These are phyloP conservation scores for Daldinia childiae DNA, from an alignment of 495 filamentous ascomycete genomes.

Conservation along the genomic window DNA sequence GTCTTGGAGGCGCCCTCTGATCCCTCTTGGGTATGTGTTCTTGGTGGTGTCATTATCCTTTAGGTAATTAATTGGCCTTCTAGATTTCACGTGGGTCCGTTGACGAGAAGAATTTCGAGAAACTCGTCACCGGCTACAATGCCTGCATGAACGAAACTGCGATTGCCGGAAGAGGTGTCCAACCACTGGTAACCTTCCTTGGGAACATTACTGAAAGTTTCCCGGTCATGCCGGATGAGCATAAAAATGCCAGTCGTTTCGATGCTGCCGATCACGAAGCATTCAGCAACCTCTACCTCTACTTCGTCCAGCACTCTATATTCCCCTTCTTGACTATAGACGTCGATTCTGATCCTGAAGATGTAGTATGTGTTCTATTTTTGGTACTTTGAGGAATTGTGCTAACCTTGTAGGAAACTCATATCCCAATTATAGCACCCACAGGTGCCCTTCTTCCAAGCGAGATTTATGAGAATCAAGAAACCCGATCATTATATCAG, in stretches of 20 bases:
- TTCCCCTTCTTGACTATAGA: conserved; percentile 16
- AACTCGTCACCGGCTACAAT: conserved; percentile 66
- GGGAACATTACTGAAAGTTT: conserved; percentile 27
- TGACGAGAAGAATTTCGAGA: conserved; percentile 71
- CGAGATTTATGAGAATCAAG: background rate
- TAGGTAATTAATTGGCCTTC: conserved; percentile 41
- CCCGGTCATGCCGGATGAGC: conserved; percentile 7
- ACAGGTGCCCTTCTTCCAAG: background rate
- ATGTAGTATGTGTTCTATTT: conserved; percentile 2
- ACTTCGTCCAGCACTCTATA: background rate
- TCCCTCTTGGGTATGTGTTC: conserved; percentile 40
- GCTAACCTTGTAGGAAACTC: conserved; percentile 12
- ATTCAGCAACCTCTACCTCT: conserved; percentile 18
- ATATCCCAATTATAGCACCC: conserved; percentile 15
- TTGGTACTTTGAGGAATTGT: background rate
- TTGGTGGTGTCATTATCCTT: conserved; percentile 40
- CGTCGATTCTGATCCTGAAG: background rate
- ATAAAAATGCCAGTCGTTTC: conserved; percentile 7
- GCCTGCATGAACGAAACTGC: conserved; percentile 68
- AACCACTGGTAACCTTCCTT: conserved; percentile 61
- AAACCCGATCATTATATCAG: background rate
- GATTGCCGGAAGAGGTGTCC: conserved; percentile 60
- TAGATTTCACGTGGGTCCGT: conserved; percentile 5
- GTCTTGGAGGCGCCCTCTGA: conserved; percentile 65
- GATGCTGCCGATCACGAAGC: conserved; percentile 4